These are phyloP conservation scores for Hansenula anomala DNA, from an alignment of 1,139 yeast species.

Conservation along the genomic window DNA sequence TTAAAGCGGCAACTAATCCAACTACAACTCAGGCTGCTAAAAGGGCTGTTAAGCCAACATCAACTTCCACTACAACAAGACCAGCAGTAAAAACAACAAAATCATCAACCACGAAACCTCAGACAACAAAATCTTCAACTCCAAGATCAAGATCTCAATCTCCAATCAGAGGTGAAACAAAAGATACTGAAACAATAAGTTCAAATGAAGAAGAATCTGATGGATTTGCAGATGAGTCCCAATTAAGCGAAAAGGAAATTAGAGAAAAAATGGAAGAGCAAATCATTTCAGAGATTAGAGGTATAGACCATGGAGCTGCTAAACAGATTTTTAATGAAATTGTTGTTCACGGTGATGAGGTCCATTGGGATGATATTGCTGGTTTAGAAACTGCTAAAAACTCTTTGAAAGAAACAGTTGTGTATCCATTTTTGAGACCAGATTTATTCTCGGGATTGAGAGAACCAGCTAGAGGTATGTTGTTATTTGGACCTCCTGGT, in stretches of 20 bases:
- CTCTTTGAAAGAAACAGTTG: constrained; percentile 92
- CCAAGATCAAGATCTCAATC: constrained; percentile 17
- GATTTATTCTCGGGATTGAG: constrained; percentile 87
- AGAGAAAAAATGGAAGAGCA: constrained; percentile 31
- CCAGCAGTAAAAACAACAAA: background rate
- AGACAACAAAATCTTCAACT: background rate
- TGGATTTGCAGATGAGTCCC: constrained; percentile 19
- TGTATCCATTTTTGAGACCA: constrained; percentile 91
- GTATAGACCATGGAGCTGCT: constrained; percentile 65
- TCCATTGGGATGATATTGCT: constrained; percentile 95
- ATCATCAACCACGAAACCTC: constrained; percentile 5
- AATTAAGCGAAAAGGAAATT: constrained; percentile 22
- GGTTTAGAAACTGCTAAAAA: constrained; percentile 88
- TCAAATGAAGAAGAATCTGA: constrained; percentile 22
- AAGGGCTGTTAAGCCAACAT: too few relatives aligned
- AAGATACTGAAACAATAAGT: constrained; percentile 30
- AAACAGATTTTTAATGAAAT: constrained; percentile 87
- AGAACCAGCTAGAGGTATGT: constrained; percentile 96
- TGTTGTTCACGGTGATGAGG: constrained; percentile 92
- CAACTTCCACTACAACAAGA: background rate
- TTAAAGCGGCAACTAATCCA: constrained; percentile 1
- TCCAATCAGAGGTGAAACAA: constrained; percentile 17
- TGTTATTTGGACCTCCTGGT: constrained; percentile 98
- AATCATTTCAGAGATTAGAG: constrained; percentile 31
- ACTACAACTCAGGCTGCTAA: too few relatives aligned